Evolutionary conservation across 768 basidiomycete species (phyloP).

Genomic region (Tremella mesenterica): DNA sequence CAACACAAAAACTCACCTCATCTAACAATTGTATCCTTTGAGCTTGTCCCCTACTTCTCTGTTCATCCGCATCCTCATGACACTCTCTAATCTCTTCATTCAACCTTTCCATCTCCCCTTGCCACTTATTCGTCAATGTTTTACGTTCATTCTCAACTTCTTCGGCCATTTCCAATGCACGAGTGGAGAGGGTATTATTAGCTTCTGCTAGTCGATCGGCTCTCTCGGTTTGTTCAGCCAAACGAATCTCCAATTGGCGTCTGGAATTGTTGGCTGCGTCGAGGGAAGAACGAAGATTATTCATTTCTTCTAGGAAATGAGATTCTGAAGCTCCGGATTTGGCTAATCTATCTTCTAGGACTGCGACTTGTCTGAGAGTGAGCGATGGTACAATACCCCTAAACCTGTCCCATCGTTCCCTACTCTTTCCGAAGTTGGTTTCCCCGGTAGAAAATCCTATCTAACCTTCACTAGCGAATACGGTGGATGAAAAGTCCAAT

Average conservation of each 20-base stretch:
- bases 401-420: too few species aligned
- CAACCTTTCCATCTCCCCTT: slow-evolving; percentile 51
- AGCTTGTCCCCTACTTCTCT: slow-evolving; percentile 62
- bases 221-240: slow-evolving; percentile 61
- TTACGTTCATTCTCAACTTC: slow-evolving; percentile 51
- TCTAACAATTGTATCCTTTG: slow-evolving; percentile 79
- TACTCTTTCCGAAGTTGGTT: too few species aligned
- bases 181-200: slow-evolving; percentile 67
- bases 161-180: slow-evolving; percentile 61
- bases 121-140: slow-evolving; percentile 51
- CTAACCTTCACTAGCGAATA: too few species aligned
- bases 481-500: too few species aligned
- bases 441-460: too few species aligned
- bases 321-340: slow-evolving; percentile 33
- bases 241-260: slow-evolving; percentile 39
- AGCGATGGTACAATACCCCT: too few species aligned
- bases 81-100: slow-evolving; percentile 58
- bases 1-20: slow-evolving; percentile 53
- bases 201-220: slow-evolving; percentile 65
- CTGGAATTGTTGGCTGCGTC: slow-evolving; percentile 25
- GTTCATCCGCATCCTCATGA: slow-evolving; percentile 54
- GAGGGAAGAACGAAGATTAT: slow-evolving; percentile 32
- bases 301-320: slow-evolving; percentile 38
- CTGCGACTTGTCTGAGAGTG: slow-evolving; percentile 43
- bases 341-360: slow-evolving; percentile 37